Evolutionary conservation across 116 monocot species (phyloP), one percentile per base, ranked within the genome.

Genomic region (Thalassia testudinum): DNA sequence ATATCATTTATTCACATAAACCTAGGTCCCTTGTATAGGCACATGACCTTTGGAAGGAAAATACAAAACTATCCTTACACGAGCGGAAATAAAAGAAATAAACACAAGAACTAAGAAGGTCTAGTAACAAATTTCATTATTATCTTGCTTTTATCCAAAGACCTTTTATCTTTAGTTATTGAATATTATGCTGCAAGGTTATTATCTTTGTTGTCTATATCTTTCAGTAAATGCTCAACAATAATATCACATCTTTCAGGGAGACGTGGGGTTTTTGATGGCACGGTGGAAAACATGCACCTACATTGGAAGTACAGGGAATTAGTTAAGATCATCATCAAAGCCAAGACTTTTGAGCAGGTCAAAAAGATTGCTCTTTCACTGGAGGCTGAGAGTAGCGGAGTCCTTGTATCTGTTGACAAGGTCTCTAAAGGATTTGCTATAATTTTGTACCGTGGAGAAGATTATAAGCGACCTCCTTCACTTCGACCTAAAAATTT

Each of bases 231-330:
- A 47, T 27, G n/a, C 30, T 61, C 16, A 54, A 5, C 42, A 20
- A 47, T 21, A 13, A 43, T 20, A 15, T 49, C 47, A 12, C 18
- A 28, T 19, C 1, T 24, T 43, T 29, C 74, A 97, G 95, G 95
- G 43, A 81, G 95, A 52, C 88, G 89, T 72, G 89, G 89, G 47
- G 89, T 97, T 40, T 97, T 97, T 71, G 89, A 77, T 69, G 95
- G 89, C 15, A 97, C 95, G 8, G 79, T 97, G n/a, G 95, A 97
- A 66, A 97, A 97, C 63, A 97, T 88, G 95, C 95, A 97, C 56
- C 67, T 97, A 62, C 95, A 97, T 58, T 97, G 95, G 95, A 97
- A 89, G 53, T 97, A 97, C 47, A 66, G 95, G 58, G 95, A 97
- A 52, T 56, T 97, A 20, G 79, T 97, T 40, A 97, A 97, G 66